Evolutionary conservation across 1,139 yeast species (phyloP), one percentile per base, ranked within the genome.

Genomic region (Lodderomyces oxycetoniae): DNA sequence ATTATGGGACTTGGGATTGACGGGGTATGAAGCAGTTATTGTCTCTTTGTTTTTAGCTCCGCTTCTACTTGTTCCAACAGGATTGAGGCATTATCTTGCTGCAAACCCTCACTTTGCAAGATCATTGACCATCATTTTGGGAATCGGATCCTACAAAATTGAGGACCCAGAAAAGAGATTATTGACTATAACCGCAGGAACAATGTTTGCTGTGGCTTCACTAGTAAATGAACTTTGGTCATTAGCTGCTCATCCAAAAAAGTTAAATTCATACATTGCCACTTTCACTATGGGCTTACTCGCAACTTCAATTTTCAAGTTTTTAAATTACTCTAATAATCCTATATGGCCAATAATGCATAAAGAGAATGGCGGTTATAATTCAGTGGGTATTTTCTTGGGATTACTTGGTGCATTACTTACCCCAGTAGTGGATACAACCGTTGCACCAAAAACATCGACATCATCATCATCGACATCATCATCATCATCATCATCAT

Each of bases 281-380:
- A 70, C 93, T 1, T 79, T 85, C 52, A 57, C 78, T 1, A 47
- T 84, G 19, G 98, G 98, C 15, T 67, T 91, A 38, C 67, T 85
- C 32, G 57, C 77, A 4, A 78, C 95, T 3, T 75, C 88, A 1
- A 73, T 84, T 26, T 68, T 87, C 21, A 91, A 93, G 53, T 83
- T 74, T 60, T 75, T 81, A 12, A 75, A 71, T 50, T 84, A 75
- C 60, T 79, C 96, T 4, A 89, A 89, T 53, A 91, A 91, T 55
- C 98, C 98, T 26, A 67, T 88, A 33, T 91, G 98, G 98, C 95
- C 98, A 26, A 83, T 88, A 30, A 81, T 91, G 91, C 82, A 88
- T 53, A 71, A 70, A 20, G 76, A 67, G 17, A 89, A 85, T 48
- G 96, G 96, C 17, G 98, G 98, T 7, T 77, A 77, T 66, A 89